These are phyloP conservation scores for Sugiyamaella americana DNA, from an alignment of 805 yeast genomes.

Conservation along the genomic window DNA sequence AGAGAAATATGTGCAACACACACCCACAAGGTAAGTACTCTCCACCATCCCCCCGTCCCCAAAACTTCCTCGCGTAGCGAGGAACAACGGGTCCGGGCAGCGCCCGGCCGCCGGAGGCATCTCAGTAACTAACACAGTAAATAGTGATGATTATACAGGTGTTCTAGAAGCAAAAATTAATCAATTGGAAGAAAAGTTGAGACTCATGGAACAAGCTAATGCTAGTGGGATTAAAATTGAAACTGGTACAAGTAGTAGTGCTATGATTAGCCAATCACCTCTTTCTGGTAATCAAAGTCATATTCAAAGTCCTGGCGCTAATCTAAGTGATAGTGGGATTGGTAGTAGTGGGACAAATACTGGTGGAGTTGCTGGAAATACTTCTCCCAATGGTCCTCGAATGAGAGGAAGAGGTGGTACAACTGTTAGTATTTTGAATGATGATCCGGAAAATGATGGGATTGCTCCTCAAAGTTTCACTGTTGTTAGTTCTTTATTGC, in stretches of 20 bases:
- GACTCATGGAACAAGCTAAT: constrained; percentile 21
- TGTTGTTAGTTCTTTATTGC: constrained; percentile 24
- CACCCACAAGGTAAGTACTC: constrained; percentile 34
- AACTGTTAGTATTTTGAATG: constrained; percentile 22
- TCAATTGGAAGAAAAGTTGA: constrained; percentile 40
- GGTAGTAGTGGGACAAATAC: not conserved
- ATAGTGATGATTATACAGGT: constrained; percentile 47
- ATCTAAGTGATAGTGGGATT: not conserved
- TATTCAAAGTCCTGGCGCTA: not conserved
- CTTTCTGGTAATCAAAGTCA: not conserved
- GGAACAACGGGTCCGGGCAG: not conserved
- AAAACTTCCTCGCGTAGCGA: not conserved
- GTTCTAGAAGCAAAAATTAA: constrained; percentile 51
- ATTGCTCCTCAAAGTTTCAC: constrained; percentile 26
- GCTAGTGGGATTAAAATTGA: not conserved
- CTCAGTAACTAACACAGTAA: not conserved
- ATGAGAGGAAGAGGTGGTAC: constrained; percentile 1
- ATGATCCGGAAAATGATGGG: constrained; percentile 18
- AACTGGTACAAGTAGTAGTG: not conserved
- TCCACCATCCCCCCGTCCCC: not conserved
- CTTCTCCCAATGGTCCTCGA: not conserved
- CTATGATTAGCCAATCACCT: no score
- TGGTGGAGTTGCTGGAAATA: not conserved
- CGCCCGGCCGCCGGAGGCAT: not conserved
- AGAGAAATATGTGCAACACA: constrained; percentile 44